Conservation (phyloP, 176 grass and related monocot genomes). For the Carex myosuroides region DNA sequence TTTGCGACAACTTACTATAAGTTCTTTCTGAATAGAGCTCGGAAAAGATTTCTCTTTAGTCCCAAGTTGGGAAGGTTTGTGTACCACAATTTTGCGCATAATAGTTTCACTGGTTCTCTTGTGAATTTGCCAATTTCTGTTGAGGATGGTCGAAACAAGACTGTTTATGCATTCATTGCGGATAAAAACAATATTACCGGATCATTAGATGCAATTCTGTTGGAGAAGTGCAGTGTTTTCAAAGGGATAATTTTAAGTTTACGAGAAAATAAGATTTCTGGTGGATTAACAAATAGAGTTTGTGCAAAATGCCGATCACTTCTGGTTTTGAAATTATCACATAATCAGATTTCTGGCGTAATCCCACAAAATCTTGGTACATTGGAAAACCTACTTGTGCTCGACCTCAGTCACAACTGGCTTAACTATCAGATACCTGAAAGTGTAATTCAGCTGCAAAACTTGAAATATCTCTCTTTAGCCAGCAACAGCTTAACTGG, state of each 20-base stretch:
- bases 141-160: constrained; percentile 38
- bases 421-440: constrained; percentile 56
- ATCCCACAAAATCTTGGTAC: constrained; percentile 57
- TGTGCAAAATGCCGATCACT: constrained; percentile 44
- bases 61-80: constrained; percentile 22
- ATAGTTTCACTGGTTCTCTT: constrained; percentile 53
- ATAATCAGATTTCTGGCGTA: constrained; percentile 62
- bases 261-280: constrained; percentile 59
- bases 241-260: constrained; percentile 44
- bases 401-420: constrained; percentile 63
- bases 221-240: constrained; percentile 49
- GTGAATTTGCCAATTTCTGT: constrained; percentile 44
- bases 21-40: constrained; percentile 23
- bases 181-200: constrained; percentile 71
- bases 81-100: constrained; percentile 80
- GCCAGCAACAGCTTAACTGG: constrained; percentile 67
- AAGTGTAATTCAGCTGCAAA: constrained; percentile 48
- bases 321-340: constrained; percentile 59
- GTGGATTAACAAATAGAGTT: constrained; percentile 36
- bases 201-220: constrained; percentile 48
- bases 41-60: neutral
- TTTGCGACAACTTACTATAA: constrained; percentile 26
- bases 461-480: constrained; percentile 66
- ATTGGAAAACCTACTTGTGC: constrained; percentile 45
- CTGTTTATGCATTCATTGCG: constrained; percentile 39